These are phyloP conservation scores for Podosphaera xanthii DNA, from an alignment of 2,329 filamentous ascomycete species.

Conservation along the genomic window DNA sequence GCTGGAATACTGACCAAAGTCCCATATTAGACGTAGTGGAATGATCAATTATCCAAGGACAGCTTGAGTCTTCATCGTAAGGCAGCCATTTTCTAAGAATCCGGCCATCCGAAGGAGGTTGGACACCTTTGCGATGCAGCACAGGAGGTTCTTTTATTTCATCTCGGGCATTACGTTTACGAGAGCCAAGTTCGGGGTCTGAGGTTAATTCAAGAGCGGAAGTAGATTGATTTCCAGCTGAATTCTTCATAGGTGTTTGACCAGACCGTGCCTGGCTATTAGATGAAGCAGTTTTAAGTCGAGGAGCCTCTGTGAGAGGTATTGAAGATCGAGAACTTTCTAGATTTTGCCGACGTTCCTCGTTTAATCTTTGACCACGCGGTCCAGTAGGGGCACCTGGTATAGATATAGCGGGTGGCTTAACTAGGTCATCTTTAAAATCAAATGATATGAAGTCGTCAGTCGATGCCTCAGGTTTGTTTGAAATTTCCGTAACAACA, in stretches of 20 bases:
- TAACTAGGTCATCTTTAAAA: conserved; percentile 26
- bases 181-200: conserved; percentile 31
- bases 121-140: conserved; percentile 6
- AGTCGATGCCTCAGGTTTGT: conserved; percentile 29
- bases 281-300: no score
- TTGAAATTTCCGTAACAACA: conserved; percentile 29
- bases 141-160: conserved; percentile 24
- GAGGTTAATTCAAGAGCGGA: conserved; percentile 9
- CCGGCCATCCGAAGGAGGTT: conserved; percentile 4
- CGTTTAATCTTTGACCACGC: conserved; percentile 1
- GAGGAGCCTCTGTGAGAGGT: no score
- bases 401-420: no score
- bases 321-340: neutral
- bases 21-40: conserved; percentile 28
- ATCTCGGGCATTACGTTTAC: conserved; percentile 56
- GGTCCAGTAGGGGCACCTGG: conserved; percentile 11
- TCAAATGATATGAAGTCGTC: conserved; percentile 85
- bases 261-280: no score
- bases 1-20: conserved; percentile 27
- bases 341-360: neutral
- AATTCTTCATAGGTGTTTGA: no score
- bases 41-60: conserved; percentile 45
- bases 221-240: neutral
- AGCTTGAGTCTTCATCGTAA: conserved; percentile 18
- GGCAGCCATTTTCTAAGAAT: conserved; percentile 23